Percentiles rank a stretch among this genome's conserved stretches.
phyloP scores from a whole-genome alignment of 495 filamentous ascomycete species.

The Podospora comata region DNA sequence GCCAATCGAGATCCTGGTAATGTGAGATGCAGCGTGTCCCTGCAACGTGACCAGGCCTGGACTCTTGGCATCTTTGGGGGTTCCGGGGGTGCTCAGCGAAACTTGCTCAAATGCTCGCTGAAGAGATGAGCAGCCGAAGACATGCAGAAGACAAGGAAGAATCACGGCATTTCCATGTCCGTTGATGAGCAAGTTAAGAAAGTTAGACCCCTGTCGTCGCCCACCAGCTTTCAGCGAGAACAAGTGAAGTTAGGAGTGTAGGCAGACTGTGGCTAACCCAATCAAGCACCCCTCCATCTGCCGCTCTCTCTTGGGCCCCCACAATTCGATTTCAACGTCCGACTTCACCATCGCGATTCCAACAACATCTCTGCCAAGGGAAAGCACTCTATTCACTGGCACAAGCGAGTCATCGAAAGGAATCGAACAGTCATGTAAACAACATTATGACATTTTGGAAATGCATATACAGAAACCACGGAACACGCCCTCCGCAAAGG shows the following conservation, averaged over 20 bases:
- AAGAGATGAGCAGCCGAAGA: not conserved
- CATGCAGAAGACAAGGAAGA: not conserved
- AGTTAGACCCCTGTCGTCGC: not conserved
- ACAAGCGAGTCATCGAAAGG: not conserved
- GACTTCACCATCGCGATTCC: not conserved
- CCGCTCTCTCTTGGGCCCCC: not conserved
- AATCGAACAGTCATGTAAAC: not conserved
- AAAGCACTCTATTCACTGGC: not conserved
- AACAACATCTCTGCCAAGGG: not conserved
- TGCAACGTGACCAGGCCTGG: not conserved
- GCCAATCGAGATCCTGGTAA: not conserved
- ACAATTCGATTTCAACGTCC: not conserved
- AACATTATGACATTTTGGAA: not conserved
- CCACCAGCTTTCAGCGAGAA: not conserved
- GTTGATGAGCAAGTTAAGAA: not conserved
- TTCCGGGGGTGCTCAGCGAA: not conserved
- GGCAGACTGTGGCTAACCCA: not conserved
- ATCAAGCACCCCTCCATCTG: not conserved
- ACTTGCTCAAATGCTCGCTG: conserved; percentile 14
- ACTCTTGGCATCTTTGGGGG: not conserved
- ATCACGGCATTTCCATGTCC: not conserved
- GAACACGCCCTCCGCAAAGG: not conserved
- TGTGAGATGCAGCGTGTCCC: not conserved
- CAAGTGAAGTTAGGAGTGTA: not conserved
- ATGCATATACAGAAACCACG: not conserved